Evolutionary conservation across 495 filamentous ascomycete genomes (phyloP).

Genomic region (Penicillium coffeae): DNA sequence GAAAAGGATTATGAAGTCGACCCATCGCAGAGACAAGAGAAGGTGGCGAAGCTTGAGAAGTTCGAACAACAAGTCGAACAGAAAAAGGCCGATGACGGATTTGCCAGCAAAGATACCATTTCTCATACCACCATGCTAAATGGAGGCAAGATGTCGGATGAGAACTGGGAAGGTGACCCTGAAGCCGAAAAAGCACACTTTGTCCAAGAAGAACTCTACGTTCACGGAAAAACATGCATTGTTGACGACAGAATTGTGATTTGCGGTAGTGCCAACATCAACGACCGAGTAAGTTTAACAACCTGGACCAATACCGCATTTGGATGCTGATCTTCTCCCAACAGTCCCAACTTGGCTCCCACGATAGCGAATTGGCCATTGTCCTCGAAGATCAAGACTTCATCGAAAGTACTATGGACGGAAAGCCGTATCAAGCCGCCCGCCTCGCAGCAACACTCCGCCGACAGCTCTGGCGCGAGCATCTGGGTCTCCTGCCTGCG

Average conservation of each 20-base stretch:
- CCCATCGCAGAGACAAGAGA: constrained; percentile 35
- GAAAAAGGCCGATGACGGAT: constrained; percentile 29
- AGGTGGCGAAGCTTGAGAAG: constrained; percentile 51
- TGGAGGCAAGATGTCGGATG: constrained; percentile 60
- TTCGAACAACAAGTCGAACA: constrained; percentile 59
- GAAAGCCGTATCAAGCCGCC: constrained; percentile 67
- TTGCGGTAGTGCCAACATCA: constrained; percentile 87
- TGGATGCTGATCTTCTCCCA: not conserved
- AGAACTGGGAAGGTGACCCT: constrained; percentile 65
- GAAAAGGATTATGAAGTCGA: constrained; percentile 37
- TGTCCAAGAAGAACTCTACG: constrained; percentile 91
- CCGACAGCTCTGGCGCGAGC: constrained; percentile 86
- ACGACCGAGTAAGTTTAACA: constrained; percentile 62
- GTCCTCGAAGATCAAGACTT: constrained; percentile 81
- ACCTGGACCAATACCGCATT: not conserved
- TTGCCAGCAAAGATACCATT: constrained; percentile 61
- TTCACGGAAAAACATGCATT: constrained; percentile 86
- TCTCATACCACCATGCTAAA: constrained; percentile 78
- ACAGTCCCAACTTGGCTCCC: constrained; percentile 76
- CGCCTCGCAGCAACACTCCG: constrained; percentile 77
- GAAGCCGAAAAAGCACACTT: constrained; percentile 79
- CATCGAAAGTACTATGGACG: constrained; percentile 75
- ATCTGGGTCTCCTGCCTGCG: constrained; percentile 76
- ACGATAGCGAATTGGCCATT: constrained; percentile 89
- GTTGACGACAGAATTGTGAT: constrained; percentile 78